These are phyloP conservation scores for Ceratocystis cubensis DNA, from an alignment of 2,329 filamentous ascomycete species.

Conservation along the genomic window DNA sequence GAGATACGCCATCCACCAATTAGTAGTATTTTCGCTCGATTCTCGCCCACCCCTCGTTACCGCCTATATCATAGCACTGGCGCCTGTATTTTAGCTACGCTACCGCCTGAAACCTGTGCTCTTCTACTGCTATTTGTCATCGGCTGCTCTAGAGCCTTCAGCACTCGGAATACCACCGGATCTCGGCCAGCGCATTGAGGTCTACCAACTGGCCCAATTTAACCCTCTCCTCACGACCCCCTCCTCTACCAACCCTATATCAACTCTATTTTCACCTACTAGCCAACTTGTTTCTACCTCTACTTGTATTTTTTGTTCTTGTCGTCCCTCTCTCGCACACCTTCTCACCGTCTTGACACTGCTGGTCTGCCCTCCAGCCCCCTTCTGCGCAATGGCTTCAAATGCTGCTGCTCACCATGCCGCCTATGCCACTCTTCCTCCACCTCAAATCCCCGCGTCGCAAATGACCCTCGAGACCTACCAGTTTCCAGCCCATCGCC, in stretches of 20 bases:
- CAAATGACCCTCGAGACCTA: conserved; percentile 34
- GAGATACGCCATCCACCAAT: neutral
- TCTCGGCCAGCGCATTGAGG: conserved; percentile 8
- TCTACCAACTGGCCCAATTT: neutral
- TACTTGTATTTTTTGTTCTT: neutral
- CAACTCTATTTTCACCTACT: neutral
- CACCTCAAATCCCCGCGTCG: conserved; percentile 20
- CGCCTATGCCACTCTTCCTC: conserved; percentile 11
- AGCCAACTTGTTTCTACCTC: neutral
- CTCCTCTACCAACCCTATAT: neutral
- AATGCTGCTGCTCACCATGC: conserved; percentile 12
- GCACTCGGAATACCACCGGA: neutral
- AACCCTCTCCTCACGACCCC: neutral
- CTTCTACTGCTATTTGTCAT: neutral
- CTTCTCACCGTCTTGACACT: neutral
- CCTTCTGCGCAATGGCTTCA: conserved; percentile 12
- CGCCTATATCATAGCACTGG: neutral
- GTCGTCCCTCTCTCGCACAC: neutral
- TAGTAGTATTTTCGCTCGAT: neutral
- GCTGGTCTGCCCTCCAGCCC: neutral
- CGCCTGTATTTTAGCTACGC: neutral
- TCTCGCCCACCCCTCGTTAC: neutral
- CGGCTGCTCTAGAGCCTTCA: neutral
- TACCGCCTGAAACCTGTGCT: neutral
- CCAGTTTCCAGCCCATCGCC: conserved; percentile 47